phyloP scores from a whole-genome alignment of 371 early-diverging fungal species.

The Mortierella sp. region DNA sequence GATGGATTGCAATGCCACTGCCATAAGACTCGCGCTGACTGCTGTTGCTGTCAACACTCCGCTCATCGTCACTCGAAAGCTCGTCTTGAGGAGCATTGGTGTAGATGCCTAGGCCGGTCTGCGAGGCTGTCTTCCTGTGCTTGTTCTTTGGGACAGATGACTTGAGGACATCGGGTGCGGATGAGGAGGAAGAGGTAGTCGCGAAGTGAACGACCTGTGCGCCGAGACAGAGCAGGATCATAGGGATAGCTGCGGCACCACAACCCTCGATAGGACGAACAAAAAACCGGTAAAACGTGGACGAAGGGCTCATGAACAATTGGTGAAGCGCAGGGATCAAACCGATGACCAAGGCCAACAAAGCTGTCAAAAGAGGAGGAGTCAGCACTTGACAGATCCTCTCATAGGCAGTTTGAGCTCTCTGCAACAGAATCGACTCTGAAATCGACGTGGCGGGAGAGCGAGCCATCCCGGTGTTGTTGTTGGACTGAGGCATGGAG shows the following conservation, averaged over 20 bases:
- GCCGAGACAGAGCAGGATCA: slow-evolving; percentile 78
- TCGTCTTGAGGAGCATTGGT: slow-evolving; percentile 12
- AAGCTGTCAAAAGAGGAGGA: slow-evolving; percentile 75
- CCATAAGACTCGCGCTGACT: slow-evolving; percentile 19
- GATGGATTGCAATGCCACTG: slow-evolving; percentile 21
- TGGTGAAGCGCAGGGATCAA: slow-evolving; percentile 53
- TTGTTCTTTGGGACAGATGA: neutral
- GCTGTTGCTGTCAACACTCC: neutral
- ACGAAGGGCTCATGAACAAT: slow-evolving; percentile 62
- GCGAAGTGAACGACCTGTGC: slow-evolving; percentile 69
- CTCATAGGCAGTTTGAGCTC: slow-evolving; percentile 32
- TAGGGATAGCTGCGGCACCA: slow-evolving; percentile 77
- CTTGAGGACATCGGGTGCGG: neutral
- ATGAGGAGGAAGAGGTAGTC: neutral
- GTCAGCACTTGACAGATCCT: slow-evolving; percentile 63
- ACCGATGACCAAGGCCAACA: slow-evolving; percentile 71
- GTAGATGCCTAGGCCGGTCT: slow-evolving; percentile 32
- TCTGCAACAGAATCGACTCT: slow-evolving; percentile 27
- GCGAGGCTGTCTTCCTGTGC: neutral
- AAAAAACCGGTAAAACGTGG: slow-evolving; percentile 67
- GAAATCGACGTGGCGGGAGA: slow-evolving; percentile 27
- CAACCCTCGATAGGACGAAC: slow-evolving; percentile 76
- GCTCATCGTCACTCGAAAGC: slow-evolving; percentile 29
- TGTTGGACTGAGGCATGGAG: slow-evolving; percentile 1
- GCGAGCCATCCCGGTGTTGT: neutral